Percentiles rank a stretch among this genome's conserved stretches.
phyloP scores from a whole-genome alignment of 331 rosid species.

The Quercus tomentella region DNA sequence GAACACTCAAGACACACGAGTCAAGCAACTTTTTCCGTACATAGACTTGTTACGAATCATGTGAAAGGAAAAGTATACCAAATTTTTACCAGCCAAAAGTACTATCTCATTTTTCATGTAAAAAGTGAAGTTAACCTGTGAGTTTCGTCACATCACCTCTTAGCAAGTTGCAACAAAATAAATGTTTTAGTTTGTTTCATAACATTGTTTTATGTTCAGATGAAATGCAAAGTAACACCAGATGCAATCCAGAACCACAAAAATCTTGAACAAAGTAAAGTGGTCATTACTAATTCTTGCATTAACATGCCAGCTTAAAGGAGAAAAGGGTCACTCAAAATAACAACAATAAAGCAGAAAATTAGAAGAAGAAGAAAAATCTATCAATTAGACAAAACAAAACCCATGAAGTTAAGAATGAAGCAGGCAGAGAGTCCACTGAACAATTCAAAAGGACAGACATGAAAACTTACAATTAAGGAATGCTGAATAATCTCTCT shows the following conservation, averaged over 20 bases:
- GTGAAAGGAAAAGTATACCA: slow-evolving; percentile 36
- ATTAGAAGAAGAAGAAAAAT: too few species aligned
- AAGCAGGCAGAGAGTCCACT: background rate
- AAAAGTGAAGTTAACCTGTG: slow-evolving; percentile 30
- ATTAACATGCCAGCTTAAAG: too few species aligned
- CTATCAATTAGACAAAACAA: too few species aligned
- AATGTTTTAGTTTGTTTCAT: slow-evolving; percentile 21
- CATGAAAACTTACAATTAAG: background rate
- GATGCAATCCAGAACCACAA: background rate
- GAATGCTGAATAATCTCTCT: background rate
- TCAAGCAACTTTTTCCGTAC: background rate
- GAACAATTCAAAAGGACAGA: background rate
- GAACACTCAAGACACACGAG: slow-evolving; percentile 28
- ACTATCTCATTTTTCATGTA: background rate
- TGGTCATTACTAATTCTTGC: too few species aligned
- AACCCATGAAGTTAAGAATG: background rate
- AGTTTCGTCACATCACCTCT: slow-evolving; percentile 7
- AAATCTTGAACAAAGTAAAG: too few species aligned
- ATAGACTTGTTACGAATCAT: slow-evolving; percentile 32
- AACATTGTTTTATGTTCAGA: background rate
- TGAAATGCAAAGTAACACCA: background rate
- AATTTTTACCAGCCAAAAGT: background rate
- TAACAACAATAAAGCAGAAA: background rate
- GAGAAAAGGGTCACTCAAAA: too few species aligned
- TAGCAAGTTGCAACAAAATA: slow-evolving; percentile 9